phyloP scores from a whole-genome alignment of 2,329 filamentous ascomycete genomes.

The Eurotiales sp. region DNA sequence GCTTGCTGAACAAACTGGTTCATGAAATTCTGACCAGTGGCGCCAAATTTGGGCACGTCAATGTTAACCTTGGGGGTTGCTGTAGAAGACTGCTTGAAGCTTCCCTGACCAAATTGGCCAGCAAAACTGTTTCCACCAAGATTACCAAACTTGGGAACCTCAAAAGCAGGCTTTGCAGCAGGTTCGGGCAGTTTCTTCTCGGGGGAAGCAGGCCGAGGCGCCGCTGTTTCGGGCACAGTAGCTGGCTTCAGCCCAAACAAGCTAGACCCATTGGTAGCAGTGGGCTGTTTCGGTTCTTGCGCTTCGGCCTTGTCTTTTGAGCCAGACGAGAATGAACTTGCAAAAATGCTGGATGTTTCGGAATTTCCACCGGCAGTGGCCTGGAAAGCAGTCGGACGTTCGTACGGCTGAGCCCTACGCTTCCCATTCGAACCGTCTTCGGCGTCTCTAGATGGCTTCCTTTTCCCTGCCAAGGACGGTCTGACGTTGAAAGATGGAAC shows the following conservation, averaged over 20 bases:
- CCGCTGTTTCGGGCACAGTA: background rate
- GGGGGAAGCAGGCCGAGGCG: constrained; percentile 1
- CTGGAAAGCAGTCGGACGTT: background rate
- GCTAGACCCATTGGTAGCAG: background rate
- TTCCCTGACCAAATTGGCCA: constrained; percentile 11
- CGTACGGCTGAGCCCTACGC: constrained; percentile 13
- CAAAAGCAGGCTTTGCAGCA: constrained; percentile 10
- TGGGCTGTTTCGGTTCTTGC: background rate
- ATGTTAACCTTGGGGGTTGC: constrained; percentile 4
- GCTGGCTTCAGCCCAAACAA: background rate
- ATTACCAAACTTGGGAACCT: constrained; percentile 14
- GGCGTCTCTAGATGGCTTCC: constrained; percentile 20
- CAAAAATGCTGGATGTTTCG: constrained; percentile 29
- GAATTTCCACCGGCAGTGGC: constrained; percentile 17
- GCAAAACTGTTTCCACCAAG: constrained; percentile 8
- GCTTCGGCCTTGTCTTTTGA: constrained; percentile 6
- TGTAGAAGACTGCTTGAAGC: constrained; percentile 12
- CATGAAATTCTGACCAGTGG: constrained; percentile 9
- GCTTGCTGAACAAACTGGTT: constrained; percentile 14
- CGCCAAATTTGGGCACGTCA: constrained; percentile 12
- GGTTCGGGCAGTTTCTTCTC: constrained; percentile 2
- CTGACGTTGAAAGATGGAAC: constrained; percentile 6
- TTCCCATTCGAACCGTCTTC: constrained; percentile 18
- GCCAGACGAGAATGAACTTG: constrained; percentile 22
- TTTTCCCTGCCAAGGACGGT: constrained; percentile 14